phyloP scores from a whole-genome alignment of 257 asterid genomes.

The Petrea volubilis region DNA sequence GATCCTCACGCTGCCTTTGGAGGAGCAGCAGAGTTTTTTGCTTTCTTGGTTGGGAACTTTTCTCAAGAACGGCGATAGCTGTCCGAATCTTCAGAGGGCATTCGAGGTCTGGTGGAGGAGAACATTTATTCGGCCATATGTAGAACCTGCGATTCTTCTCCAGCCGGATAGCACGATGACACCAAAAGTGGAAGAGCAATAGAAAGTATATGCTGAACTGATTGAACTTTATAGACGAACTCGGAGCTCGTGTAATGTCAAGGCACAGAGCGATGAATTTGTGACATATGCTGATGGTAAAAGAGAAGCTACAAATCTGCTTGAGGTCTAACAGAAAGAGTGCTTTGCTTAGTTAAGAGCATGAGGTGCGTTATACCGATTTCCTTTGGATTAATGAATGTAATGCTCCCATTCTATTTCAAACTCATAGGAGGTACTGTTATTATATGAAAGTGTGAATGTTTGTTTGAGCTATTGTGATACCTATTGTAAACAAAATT shows the following conservation, averaged over 20 bases:
- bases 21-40: constrained; percentile 66
- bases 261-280: background rate
- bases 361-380: background rate
- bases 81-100: constrained; percentile 76
- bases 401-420: constrained; percentile 2
- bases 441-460: too few relatives aligned
- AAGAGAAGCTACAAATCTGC: background rate
- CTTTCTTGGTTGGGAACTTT: constrained; percentile 66
- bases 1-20: constrained; percentile 66
- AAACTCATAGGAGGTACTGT: background rate
- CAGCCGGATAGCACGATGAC: background rate
- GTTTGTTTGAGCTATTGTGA: too few relatives aligned
- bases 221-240: too few relatives aligned
- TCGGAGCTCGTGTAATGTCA: background rate
- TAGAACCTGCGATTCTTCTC: constrained; percentile 20
- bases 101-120: constrained; percentile 89
- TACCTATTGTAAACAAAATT: too few relatives aligned
- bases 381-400: constrained; percentile 23
- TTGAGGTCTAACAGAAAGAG: constrained; percentile 3
- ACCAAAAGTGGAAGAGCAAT: constrained; percentile 11
- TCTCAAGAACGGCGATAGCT: constrained; percentile 64
- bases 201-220: background rate
- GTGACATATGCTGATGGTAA: background rate
- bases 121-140: constrained; percentile 58
- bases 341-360: background rate